Conservation (phyloP, 73 alveolate genomes). For the Blepharisma japonicum region DNA sequence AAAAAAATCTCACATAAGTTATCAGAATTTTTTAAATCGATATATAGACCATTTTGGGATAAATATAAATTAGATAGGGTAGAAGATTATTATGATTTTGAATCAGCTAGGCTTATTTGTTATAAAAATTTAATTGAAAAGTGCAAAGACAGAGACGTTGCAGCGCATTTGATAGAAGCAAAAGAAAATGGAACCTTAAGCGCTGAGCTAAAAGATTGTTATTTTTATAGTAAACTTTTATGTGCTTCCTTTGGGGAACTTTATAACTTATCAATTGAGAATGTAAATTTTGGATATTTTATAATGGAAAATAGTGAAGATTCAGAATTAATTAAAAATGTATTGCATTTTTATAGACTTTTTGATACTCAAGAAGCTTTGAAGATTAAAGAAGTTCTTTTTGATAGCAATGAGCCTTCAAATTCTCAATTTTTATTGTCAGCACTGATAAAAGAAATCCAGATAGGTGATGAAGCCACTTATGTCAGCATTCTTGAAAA, state of each 20-base stretch:
- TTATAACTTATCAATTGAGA: background rate
- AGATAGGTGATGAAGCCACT: no score
- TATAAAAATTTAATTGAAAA: background rate
- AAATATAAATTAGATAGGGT: background rate
- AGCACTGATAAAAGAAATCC: no score
- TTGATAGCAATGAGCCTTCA: no score
- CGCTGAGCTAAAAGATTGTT: background rate
- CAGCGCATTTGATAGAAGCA: background rate
- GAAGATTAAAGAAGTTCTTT: no score
- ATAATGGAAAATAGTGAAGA: background rate
- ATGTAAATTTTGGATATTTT: background rate
- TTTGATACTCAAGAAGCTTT: no score
- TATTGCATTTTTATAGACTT: background rate
- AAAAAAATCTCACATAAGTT: background rate
- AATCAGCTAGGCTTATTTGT: background rate
- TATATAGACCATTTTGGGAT: constrained; percentile 1
- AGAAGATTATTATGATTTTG: background rate
- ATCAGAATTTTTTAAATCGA: background rate
- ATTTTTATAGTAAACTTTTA: background rate
- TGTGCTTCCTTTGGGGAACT: background rate
- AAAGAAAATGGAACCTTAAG: background rate
- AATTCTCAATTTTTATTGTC: no score
- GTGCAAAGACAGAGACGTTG: background rate
- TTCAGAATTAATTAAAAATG: background rate
- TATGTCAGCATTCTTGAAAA: no score